A percentile compares a stretch with the other conserved stretches of the same genome.
Conservation (phyloP, 352 stramenopile species). For the Phytophthora idaei region DNA sequence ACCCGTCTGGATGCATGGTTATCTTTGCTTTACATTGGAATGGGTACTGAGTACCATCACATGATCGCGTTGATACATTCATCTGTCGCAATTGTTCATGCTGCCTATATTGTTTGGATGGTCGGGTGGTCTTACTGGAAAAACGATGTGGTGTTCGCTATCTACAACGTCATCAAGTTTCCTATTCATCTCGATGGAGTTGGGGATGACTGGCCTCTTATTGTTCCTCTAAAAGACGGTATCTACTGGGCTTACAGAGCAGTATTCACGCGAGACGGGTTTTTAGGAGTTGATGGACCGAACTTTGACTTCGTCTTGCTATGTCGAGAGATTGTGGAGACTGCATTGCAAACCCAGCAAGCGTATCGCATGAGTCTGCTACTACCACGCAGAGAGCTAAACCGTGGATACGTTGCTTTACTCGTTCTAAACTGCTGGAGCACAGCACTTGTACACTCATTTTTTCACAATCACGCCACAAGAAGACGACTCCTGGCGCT, state of each 20-base stretch:
- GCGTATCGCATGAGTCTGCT: constrained; percentile 38
- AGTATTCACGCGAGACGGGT: constrained; percentile 31
- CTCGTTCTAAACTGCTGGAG: constrained; percentile 48
- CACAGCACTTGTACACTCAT: constrained; percentile 35
- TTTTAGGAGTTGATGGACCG: constrained; percentile 35
- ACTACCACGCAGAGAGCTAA: constrained; percentile 26
- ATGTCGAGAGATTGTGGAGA: constrained; percentile 38
- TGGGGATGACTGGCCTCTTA: constrained; percentile 3
- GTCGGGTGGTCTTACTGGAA: constrained; percentile 25
- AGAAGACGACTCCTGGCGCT: constrained; percentile 33
- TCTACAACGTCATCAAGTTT: constrained; percentile 30
- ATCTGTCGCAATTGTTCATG: constrained; percentile 24
- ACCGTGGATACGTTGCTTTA: constrained; percentile 30
- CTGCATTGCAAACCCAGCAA: constrained; percentile 35
- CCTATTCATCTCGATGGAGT: not conserved
- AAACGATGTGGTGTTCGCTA: constrained; percentile 26
- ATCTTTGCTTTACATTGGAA: constrained; percentile 33
- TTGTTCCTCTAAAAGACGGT: constrained; percentile 14
- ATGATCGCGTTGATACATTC: constrained; percentile 19
- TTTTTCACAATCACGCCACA: constrained; percentile 19
- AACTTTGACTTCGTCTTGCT: constrained; percentile 40
- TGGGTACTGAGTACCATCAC: constrained; percentile 23
- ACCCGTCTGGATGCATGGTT: constrained; percentile 36
- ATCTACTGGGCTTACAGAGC: constrained; percentile 23
- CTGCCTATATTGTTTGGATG: constrained; percentile 32